Conservation (phyloP, 2,329 filamentous ascomycete genomes). For the Sphaerulina populicola region DNA sequence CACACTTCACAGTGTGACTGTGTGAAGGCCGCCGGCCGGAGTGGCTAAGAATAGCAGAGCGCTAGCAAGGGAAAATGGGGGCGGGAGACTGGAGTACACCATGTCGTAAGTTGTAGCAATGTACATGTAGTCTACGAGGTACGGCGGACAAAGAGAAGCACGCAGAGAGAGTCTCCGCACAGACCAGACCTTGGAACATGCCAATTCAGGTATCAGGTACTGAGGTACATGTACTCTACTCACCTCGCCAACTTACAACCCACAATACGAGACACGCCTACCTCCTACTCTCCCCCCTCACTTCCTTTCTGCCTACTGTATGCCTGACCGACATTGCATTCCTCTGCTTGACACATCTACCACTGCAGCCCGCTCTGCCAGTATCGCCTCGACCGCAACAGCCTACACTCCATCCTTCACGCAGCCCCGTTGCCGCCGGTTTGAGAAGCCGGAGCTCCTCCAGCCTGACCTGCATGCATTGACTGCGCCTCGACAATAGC, state of each 20-base stretch:
- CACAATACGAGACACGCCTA: background rate
- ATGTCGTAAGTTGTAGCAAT: no score
- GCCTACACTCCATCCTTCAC: background rate
- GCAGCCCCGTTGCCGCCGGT: background rate
- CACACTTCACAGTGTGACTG: no score
- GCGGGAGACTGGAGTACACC: no score
- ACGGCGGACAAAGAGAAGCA: background rate
- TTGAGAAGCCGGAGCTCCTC: background rate
- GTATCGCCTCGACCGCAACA: background rate
- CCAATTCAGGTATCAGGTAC: no score
- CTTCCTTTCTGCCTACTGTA: background rate
- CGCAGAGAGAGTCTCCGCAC: no score
- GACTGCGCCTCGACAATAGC: slow-evolving; percentile 5
- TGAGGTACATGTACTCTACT: no score
- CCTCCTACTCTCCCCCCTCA: background rate
- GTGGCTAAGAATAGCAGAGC: no score
- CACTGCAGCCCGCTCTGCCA: background rate
- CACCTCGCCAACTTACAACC: background rate
- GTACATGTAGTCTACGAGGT: no score
- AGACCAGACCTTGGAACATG: background rate
- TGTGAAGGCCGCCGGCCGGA: no score
- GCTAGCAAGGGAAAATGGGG: no score
- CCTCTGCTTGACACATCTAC: background rate
- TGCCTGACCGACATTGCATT: background rate
- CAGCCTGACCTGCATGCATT: background rate